Base-by-base conservation (phyloP, 306 rosid genomes). In the Trichosanthes truncata region DNA sequence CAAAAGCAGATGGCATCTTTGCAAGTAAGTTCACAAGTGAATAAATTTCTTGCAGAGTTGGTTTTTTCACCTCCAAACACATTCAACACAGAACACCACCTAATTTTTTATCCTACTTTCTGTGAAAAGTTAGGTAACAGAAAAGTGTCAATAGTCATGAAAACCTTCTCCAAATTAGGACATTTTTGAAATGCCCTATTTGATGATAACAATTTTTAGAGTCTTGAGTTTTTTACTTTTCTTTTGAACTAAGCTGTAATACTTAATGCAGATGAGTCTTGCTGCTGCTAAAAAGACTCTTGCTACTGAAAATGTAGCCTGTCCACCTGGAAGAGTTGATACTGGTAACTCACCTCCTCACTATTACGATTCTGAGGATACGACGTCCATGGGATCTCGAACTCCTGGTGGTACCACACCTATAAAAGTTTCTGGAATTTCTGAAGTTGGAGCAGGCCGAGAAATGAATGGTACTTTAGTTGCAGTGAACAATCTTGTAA, bases 1-100 rank as follows among this genome's bases (percentile, higher is more conserved):
- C 97, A 93, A 87, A 91, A 83, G 84, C 98, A 96, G 86, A 96
- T 91, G 99, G 71, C 85, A 33, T 96, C 99, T 80, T 87, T 96
- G 92, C 99, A 96, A 78, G 99, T 96, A 86, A 84, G 96, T 88
- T 83, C 84, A 80, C 77, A 48, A 77, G 80, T 82, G 66, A 73
- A 72, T 81, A 79, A 48, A 15, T 62, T 9, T 79, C 20, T 67
- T 67, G 8, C 31, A 71, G 4, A 69, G 29, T 69, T 23, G 56
- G 7, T 36, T 40, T 67, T 67, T 45, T 11, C 55, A 21, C 76
- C 56, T 71, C 36, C 29, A 71, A 71, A 40, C 33, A 10, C 76
- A 41, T 69, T 69, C 76, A 69, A 23, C 76, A 4, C 33, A 10
- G 10, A 43, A 23, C 76, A n/a, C 48, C 49, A 18, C 15, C 29